These are phyloP conservation scores for Iodosphaeria phyllophila DNA, from an alignment of 2,329 filamentous ascomycete genomes.

Conservation along the genomic window DNA sequence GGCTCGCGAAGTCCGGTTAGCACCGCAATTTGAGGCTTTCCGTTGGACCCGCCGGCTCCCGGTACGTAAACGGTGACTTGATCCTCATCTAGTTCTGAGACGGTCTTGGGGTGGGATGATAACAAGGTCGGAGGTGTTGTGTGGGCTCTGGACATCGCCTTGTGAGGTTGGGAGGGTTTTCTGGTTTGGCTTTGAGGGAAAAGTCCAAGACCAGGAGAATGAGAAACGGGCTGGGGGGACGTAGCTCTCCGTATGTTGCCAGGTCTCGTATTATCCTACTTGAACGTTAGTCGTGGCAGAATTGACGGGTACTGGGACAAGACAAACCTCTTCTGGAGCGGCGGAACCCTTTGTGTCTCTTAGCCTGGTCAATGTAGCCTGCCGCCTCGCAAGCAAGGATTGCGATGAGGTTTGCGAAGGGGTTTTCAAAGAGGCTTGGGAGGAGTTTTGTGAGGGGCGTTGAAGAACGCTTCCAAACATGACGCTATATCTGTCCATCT, in stretches of 20 bases:
- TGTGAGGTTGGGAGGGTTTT: constrained; percentile 26
- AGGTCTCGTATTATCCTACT: background rate
- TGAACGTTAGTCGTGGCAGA: constrained; percentile 6
- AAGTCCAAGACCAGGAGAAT: background rate
- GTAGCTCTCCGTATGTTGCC: background rate
- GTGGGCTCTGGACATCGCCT: too few species aligned
- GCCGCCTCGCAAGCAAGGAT: constrained; percentile 33
- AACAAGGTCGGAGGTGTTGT: constrained; percentile 23
- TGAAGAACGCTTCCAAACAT: constrained; percentile 69
- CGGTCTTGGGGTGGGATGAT: too few species aligned
- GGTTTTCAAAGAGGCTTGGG: too few species aligned
- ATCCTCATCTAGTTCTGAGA: too few species aligned
- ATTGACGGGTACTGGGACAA: background rate
- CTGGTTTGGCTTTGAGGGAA: constrained; percentile 4
- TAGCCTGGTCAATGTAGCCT: constrained; percentile 38
- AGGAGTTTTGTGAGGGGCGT: too few species aligned
- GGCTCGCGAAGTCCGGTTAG: too few species aligned
- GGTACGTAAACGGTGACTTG: constrained; percentile 12
- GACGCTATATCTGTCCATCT: constrained; percentile 79
- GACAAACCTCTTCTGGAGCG: constrained; percentile 17
- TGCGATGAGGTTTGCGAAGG: constrained; percentile 16
- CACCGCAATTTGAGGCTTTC: too few species aligned
- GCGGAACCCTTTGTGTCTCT: constrained; percentile 30
- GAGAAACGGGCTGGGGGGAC: background rate
- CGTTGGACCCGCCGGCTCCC: constrained; percentile 5